These are phyloP conservation scores for Perkinsus olseni DNA, from an alignment of 169 alveolate species.

Conservation along the genomic window DNA sequence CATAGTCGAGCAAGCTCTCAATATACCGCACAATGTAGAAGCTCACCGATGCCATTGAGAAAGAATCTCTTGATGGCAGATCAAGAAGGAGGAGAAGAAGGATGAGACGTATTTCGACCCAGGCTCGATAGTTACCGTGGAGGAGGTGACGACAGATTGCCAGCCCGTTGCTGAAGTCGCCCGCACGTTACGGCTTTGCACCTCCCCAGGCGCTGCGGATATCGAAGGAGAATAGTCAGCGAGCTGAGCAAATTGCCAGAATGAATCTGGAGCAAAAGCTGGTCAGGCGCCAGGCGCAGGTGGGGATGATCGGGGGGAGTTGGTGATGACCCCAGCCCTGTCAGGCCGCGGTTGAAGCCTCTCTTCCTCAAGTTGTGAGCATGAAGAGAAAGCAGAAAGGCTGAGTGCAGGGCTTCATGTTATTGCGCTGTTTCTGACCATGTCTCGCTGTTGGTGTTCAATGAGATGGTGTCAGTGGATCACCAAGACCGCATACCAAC, in stretches of 20 bases:
- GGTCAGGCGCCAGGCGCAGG: neutral
- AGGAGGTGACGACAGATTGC: neutral
- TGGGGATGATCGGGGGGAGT: neutral
- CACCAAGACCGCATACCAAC: too few species aligned
- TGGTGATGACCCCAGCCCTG: neutral
- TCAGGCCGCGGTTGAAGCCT: neutral
- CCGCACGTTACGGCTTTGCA: neutral
- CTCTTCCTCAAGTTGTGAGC: neutral
- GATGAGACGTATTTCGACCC: neutral
- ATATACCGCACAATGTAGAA: neutral
- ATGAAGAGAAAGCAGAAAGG: neutral
- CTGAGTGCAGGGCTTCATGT: too few species aligned
- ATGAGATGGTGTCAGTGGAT: neutral
- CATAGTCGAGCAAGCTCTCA: neutral
- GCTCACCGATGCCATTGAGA: neutral
- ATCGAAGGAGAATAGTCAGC: neutral
- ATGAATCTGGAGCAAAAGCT: neutral
- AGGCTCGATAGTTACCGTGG: neutral
- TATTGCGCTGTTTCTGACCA: too few species aligned
- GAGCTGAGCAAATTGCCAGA: neutral
- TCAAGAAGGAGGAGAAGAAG: neutral
- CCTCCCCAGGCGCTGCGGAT: neutral
- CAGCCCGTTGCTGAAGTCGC: neutral
- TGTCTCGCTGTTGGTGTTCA: neutral
- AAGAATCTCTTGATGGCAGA: neutral